A percentile compares a stretch with the other conserved stretches of the same genome.
Conservation (phyloP, 768 basidiomycete species). For the Amanita exitialis region DNA sequence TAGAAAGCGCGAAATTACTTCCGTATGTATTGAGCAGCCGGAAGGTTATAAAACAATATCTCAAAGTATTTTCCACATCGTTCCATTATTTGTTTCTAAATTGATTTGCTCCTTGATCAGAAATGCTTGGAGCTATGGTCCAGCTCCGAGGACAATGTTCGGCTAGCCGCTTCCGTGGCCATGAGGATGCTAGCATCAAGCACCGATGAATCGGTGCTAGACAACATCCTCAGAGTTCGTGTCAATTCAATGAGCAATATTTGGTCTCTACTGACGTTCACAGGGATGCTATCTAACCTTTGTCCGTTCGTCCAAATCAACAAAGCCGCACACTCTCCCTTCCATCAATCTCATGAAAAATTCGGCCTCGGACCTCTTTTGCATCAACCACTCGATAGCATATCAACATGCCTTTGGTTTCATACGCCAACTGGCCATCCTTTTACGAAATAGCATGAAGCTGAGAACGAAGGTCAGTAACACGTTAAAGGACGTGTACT, state of each 20-base stretch:
- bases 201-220: slow-evolving; percentile 71
- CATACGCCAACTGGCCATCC: slow-evolving; percentile 90
- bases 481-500: neutral
- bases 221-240: slow-evolving; percentile 77
- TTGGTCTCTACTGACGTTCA: neutral
- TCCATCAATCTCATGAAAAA: slow-evolving; percentile 97
- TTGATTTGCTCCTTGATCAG: slow-evolving; percentile 24
- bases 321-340: slow-evolving; percentile 80
- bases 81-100: neutral
- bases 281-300: slow-evolving; percentile 86
- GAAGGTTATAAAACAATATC: slow-evolving; percentile 76
- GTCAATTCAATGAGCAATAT: neutral
- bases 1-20: slow-evolving; percentile 80
- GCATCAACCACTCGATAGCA: slow-evolving; percentile 56
- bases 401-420: slow-evolving; percentile 97
- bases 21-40: slow-evolving; percentile 82
- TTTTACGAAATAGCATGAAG: slow-evolving; percentile 87
- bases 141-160: slow-evolving; percentile 65
- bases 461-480: slow-evolving; percentile 62
- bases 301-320: slow-evolving; percentile 76
- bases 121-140: slow-evolving; percentile 82
- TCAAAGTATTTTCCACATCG: slow-evolving; percentile 48
- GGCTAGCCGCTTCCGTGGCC: slow-evolving; percentile 81
- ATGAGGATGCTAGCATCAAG: slow-evolving; percentile 72
- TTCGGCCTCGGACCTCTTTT: slow-evolving; percentile 88